Evolutionary conservation across 2,329 filamentous ascomycete species (phyloP).

Genomic region (Pleurostoma richardsiae): DNA sequence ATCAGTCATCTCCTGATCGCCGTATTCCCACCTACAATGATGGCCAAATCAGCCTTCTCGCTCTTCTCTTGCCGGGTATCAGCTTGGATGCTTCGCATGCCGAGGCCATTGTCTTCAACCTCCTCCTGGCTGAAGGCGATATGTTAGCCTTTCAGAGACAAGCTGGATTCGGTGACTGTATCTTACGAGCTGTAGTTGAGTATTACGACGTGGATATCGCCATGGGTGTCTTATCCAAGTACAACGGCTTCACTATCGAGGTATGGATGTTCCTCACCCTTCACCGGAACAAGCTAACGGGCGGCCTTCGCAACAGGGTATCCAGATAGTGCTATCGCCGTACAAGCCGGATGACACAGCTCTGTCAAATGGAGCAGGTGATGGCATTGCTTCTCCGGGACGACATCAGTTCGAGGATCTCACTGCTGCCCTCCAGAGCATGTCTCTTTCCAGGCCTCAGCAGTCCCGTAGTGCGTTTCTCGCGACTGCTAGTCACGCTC

Average conservation of each 20-base stretch:
- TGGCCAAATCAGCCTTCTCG: constrained; percentile 49
- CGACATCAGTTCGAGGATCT: background rate
- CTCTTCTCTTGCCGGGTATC: constrained; percentile 24
- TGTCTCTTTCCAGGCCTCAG: constrained; percentile 3
- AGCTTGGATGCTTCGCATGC: constrained; percentile 16
- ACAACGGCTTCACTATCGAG: constrained; percentile 29
- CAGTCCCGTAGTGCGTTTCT: background rate
- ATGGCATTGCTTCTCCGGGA: no score
- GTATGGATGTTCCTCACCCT: constrained; percentile 18
- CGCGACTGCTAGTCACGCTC: no score
- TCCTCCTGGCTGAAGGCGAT: constrained; percentile 42
- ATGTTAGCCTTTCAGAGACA: constrained; percentile 46
- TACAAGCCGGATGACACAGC: background rate
- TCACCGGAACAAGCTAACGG: no score
- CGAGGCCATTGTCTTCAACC: constrained; percentile 31
- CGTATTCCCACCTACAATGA: constrained; percentile 38
- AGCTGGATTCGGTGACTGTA: constrained; percentile 31
- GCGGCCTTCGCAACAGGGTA: no score
- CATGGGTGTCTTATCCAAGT: constrained; percentile 29
- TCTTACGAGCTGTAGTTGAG: constrained; percentile 45
- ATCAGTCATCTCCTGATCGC: constrained; percentile 17
- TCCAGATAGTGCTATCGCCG: background rate
- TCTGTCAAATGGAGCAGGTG: no score
- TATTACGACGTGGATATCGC: constrained; percentile 45
- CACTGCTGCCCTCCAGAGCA: background rate